Evolutionary conservation across 768 basidiomycete species (phyloP), one percentile per base, ranked within the genome.

Genomic region (Favolaschia claudopus): DNA sequence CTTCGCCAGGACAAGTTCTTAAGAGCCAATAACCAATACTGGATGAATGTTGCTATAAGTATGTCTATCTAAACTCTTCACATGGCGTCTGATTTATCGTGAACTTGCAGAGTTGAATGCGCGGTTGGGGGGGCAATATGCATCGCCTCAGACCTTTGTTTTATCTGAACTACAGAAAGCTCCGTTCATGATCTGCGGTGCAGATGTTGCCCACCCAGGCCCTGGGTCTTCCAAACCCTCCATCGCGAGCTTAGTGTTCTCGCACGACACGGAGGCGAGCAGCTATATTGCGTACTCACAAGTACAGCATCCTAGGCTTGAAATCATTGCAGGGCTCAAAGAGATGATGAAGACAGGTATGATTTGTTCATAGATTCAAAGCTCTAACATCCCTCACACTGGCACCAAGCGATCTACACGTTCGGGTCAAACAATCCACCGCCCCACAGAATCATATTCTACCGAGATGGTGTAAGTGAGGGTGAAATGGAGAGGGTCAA

Each of bases 161-260:
- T 56, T 83, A 4, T 20, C 29, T 0, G 34, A 60, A 4, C 69
- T 82, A 1, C 25, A 34, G 5, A 33, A 44, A 1, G 48, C 46
- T 0, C 71, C 76, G 0, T 84, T 74, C 31, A 80, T 83, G 63
- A 68, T 82, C 17, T 72, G 79, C 56, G 80, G 86, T n/a, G 83
- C 83, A 9, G 86, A 85, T 65, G 81, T 91, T 0, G 79, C 83
- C 7, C 90, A 92, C 60, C 86, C 89, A 0, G 80, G 81, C 0
- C 83, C 89, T 13, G 86, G 88, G 0, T 63, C 79, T 0, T 45
- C 62, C 42, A 63, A 70, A 31, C 85, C 91, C 0, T 91, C 89
- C 0, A 75, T 89, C 0, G 78, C 88, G 0, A 79, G 82, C 1
- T 65, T 91, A 0, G 89, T 91, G 0, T 84, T 78, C 2, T 90